Base-by-base conservation (phyloP, 495 filamentous ascomycete species). In the Trichocladium uniseriatum region DNA sequence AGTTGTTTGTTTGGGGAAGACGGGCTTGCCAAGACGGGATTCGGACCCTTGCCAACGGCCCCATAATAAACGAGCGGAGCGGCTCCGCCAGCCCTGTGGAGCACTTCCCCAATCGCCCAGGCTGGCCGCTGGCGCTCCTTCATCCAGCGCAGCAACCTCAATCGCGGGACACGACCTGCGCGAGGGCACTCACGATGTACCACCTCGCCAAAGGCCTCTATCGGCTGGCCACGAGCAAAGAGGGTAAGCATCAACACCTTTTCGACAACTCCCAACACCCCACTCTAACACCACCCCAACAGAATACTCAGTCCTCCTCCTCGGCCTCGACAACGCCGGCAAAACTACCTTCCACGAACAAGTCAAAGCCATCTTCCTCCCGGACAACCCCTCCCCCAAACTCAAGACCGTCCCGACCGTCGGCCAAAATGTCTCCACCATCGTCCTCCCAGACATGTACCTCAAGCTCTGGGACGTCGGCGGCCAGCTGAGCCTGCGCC, bases 391-490 rank as follows among this genome's bases (percentile, higher is more conserved):
- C 48, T 65, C 78, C 45, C 66, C 77, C 7, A 77, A 72, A 65
- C 70, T 69, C 51, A 81, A 76, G 70, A 98, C 92, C 38, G 94
- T 96, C 28, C 92, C 92, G 14, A 98, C 92, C 14, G 92, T 98
- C 61, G 92, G 92, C 48, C 92, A 98, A 62, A 98, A 96, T 69
- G 91, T 97, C 55, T 81, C 87, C 31, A 89, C 88, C 37, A 86
- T 98, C 64, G 77, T 80, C 1, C 73, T 96, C 10, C 82, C 84
- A 1, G 86, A 94, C 58, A 86, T 95, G 80, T 95, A 96, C 72
- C 77, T 98, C 58, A 95, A 95, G 75, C 84, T 98, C 62, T 98
- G 92, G 92, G 92, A 98, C 67, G 86, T 98, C 3, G 92, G 92
- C 48, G 92, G 92, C 2, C 92, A 98, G 66, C 81, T 91, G 55